These are phyloP conservation scores for Pseudocercospora musae DNA, from an alignment of 2,329 filamentous ascomycete species.

Conservation along the genomic window DNA sequence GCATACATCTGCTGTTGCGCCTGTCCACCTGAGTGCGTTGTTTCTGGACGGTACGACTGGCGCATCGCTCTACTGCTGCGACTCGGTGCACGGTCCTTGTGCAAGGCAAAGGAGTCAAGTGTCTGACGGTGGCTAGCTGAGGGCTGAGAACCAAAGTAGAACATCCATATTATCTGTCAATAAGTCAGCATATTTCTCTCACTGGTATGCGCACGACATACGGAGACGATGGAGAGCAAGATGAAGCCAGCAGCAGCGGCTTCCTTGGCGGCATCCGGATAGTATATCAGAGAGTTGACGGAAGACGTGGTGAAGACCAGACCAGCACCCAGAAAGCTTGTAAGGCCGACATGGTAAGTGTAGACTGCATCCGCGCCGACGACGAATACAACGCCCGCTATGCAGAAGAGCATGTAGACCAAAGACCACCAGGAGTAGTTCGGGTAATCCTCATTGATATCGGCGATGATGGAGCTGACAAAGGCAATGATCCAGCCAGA, in stretches of 20 bases:
- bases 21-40: constrained; percentile 60
- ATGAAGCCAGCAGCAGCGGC: constrained; percentile 92
- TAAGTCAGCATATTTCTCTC: not conserved
- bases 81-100: constrained; percentile 71
- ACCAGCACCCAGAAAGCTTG: constrained; percentile 79
- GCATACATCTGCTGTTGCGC: constrained; percentile 92
- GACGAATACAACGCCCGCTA: constrained; percentile 74
- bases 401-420: constrained; percentile 80
- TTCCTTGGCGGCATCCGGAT: constrained; percentile 64
- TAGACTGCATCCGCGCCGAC: constrained; percentile 80
- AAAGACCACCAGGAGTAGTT: constrained; percentile 91
- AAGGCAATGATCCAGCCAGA: constrained; percentile 94
- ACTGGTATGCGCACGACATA: constrained; percentile 49
- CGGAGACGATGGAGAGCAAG: constrained; percentile 84
- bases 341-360: constrained; percentile 89
- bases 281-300: constrained; percentile 83
- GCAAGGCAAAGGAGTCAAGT: constrained; percentile 90
- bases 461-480: constrained; percentile 75
- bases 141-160: constrained; percentile 94
- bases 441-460: constrained; percentile 60
- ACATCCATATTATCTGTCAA: constrained; percentile 88
- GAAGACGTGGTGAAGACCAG: constrained; percentile 82
- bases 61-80: constrained; percentile 68
- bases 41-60: constrained; percentile 77
- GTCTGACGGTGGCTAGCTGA: constrained; percentile 82